phyloP scores from a whole-genome alignment of 1,284 basidiomycete genomes.

The Cutaneotrichosporon cutaneum region DNA sequence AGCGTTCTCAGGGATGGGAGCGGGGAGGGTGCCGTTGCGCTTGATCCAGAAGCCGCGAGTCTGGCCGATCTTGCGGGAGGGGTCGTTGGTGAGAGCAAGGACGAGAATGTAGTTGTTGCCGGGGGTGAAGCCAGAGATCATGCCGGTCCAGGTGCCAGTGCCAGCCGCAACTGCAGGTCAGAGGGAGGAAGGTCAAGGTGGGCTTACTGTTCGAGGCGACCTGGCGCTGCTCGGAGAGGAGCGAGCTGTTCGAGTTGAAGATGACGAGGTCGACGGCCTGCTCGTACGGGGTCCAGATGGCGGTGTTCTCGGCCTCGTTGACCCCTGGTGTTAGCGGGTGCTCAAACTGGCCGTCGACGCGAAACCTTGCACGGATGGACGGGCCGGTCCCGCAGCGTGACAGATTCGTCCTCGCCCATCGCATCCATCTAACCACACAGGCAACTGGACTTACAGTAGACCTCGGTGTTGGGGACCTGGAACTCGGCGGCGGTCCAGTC shows the following conservation, averaged over 20 bases:
- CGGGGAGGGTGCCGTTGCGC: slow-evolving; percentile 19
- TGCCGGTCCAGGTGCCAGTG: slow-evolving; percentile 28
- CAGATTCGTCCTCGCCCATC: neutral
- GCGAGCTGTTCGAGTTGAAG: slow-evolving; percentile 20
- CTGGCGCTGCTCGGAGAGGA: slow-evolving; percentile 12
- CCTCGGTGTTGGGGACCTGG: slow-evolving; percentile 21
- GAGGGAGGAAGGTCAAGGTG: neutral
- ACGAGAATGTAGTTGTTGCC: slow-evolving; percentile 28
- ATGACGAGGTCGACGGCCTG: slow-evolving; percentile 18
- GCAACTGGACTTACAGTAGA: slow-evolving; percentile 13
- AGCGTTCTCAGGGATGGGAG: slow-evolving; percentile 15
- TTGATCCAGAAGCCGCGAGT: slow-evolving; percentile 23
- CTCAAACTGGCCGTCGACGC: neutral
- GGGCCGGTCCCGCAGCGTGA: neutral
- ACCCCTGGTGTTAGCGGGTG: slow-evolving; percentile 15
- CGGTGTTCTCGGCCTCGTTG: slow-evolving; percentile 14
- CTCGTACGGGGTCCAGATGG: slow-evolving; percentile 15
- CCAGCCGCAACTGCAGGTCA: slow-evolving; percentile 20
- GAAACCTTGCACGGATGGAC: neutral
- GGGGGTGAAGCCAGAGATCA: slow-evolving; percentile 22
- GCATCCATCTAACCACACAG: neutral
- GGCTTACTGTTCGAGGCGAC: slow-evolving; percentile 15
- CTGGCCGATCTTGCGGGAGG: slow-evolving; percentile 20
- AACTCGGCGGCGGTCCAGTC: slow-evolving; percentile 30
- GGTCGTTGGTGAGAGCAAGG: slow-evolving; percentile 15